Evolutionary conservation across 257 asterid genomes (phyloP).

Genomic region (Solanum raphanifolium): DNA sequence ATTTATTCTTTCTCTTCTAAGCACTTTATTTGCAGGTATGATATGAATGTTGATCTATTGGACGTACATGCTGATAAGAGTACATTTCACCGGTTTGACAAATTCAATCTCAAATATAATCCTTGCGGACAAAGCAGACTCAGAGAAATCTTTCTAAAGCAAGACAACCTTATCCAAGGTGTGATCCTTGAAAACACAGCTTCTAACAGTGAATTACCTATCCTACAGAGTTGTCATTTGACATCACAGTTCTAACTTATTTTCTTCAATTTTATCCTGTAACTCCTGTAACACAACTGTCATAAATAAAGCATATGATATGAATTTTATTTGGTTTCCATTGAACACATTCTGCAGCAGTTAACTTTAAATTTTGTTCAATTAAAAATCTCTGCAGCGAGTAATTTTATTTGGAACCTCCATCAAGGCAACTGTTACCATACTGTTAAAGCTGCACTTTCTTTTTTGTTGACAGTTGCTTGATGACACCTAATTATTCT

Average conservation of each 20-base stretch:
- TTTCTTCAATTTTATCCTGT: not conserved
- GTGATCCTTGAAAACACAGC: slow-evolving; percentile 14
- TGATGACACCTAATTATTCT: not conserved
- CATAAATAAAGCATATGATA: not conserved
- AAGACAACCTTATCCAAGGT: slow-evolving; percentile 92
- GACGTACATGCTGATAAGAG: slow-evolving; percentile 98
- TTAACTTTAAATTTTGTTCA: not conserved
- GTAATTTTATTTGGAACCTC: not conserved
- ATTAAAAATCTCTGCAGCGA: not conserved
- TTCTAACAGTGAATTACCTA: not conserved
- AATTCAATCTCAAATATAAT: slow-evolving; percentile 90
- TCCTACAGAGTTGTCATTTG: not conserved
- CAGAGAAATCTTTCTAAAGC: slow-evolving; percentile 85
- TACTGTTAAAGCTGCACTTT: not conserved
- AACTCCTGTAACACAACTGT: not conserved
- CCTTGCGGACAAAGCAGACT: slow-evolving; percentile 96
- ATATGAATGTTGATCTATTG: slow-evolving; percentile 79
- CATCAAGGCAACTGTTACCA: not conserved
- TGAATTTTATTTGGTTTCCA: not conserved
- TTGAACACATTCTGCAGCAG: not conserved
- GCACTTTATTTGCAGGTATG: slow-evolving; percentile 48
- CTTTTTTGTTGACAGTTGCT: not conserved
- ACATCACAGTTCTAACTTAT: not conserved
- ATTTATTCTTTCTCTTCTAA: not conserved
- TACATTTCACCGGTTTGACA: slow-evolving; percentile 93